These are phyloP conservation scores for Colletotrichum neosansevieriae DNA, from an alignment of 2,329 filamentous ascomycete species.

Conservation along the genomic window DNA sequence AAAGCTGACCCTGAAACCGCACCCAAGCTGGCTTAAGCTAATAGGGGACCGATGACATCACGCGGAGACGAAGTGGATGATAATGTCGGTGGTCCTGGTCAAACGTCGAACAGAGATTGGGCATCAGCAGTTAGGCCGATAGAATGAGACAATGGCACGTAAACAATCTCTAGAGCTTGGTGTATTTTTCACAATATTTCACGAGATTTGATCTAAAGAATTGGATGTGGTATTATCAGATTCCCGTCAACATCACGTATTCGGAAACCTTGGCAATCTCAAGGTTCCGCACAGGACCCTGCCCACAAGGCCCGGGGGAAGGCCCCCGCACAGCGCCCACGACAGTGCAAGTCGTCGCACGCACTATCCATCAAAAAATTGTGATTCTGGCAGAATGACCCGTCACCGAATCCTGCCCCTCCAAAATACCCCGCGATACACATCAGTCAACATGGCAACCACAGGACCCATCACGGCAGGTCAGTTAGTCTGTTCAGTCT, in stretches of 20 bases:
- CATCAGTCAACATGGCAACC: constrained; percentile 37
- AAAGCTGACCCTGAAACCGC: constrained; percentile 29
- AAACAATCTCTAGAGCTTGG: neutral
- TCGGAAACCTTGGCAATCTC: constrained; percentile 21
- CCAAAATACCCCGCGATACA: constrained; percentile 35
- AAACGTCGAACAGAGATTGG: neutral
- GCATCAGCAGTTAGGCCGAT: neutral
- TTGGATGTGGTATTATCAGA: neutral
- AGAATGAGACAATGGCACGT: neutral
- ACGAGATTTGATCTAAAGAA: neutral
- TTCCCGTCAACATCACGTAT: neutral
- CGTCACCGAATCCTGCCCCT: constrained; percentile 35
- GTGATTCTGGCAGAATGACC: constrained; percentile 27
- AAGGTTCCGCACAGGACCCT: constrained; percentile 26
- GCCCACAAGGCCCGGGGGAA: constrained; percentile 10
- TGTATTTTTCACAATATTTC: neutral
- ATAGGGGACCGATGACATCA: constrained; percentile 40
- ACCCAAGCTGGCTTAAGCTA: constrained; percentile 16
- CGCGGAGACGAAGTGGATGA: constrained; percentile 33
- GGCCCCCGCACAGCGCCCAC: constrained; percentile 15
- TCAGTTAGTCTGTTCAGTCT: neutral
- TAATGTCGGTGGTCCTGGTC: constrained; percentile 26
- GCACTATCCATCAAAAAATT: constrained; percentile 36
- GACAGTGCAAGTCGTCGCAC: constrained; percentile 31
- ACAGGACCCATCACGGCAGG: constrained; percentile 36